Evolutionary conservation across 768 basidiomycete genomes (phyloP).

Genomic region (Lactarius tabidus): DNA sequence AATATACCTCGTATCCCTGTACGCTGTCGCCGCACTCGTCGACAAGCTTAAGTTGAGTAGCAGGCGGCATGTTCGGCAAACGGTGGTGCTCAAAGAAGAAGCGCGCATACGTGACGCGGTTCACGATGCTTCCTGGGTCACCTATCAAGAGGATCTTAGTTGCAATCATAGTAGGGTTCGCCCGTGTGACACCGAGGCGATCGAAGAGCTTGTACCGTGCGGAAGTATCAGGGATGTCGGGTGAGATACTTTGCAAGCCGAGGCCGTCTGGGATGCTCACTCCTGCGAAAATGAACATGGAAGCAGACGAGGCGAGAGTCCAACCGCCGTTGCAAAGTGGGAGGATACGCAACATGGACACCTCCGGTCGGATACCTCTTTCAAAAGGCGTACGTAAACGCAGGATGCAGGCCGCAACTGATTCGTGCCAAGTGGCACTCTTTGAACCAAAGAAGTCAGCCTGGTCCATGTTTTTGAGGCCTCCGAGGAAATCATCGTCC

Average conservation of each 20-base stretch:
- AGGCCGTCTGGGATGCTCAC: slow-evolving; percentile 20
- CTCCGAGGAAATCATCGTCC: slow-evolving; percentile 2
- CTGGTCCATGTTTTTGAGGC: slow-evolving; percentile 17
- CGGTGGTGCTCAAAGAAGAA: slow-evolving; percentile 24
- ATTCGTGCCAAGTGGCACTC: slow-evolving; percentile 17
- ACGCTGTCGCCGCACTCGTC: slow-evolving; percentile 5
- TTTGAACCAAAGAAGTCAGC: not conserved
- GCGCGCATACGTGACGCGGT: slow-evolving; percentile 11
- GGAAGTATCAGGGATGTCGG: slow-evolving; percentile 1
- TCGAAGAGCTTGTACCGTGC: slow-evolving; percentile 15
- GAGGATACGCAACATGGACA: slow-evolving; percentile 13
- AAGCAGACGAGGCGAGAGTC: not conserved
- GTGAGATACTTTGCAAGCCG: slow-evolving; percentile 18
- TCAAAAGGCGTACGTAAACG: not conserved
- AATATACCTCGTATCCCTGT: slow-evolving; percentile 16
- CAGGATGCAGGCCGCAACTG: not conserved
- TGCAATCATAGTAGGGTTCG: slow-evolving; percentile 14
- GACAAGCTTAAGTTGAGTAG: slow-evolving; percentile 10
- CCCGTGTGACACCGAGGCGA: slow-evolving; percentile 14
- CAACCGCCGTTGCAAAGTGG: slow-evolving; percentile 17
- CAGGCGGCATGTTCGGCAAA: slow-evolving; percentile 2
- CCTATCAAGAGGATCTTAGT: slow-evolving; percentile 8
- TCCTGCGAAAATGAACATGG: slow-evolving; percentile 1
- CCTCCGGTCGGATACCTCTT: not conserved
- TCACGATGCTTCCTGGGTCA: slow-evolving; percentile 3